These are phyloP conservation scores for Fragaria iinumae DNA, from an alignment of 306 rosid genomes.

Conservation along the genomic window DNA sequence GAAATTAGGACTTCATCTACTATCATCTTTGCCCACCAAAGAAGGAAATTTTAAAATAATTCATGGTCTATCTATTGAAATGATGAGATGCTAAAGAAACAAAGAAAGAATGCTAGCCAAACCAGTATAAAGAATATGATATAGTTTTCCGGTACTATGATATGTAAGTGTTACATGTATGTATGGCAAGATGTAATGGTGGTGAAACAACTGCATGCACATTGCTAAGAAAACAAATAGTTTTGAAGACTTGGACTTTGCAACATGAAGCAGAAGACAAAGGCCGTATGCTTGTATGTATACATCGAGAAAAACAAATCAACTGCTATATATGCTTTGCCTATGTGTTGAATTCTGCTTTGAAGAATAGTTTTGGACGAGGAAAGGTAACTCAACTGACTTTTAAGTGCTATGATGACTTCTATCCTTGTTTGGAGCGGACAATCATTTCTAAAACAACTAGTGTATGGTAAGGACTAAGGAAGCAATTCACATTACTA, in stretches of 20 bases:
- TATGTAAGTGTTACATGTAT: neutral
- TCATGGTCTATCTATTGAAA: no score
- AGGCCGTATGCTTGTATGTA: neutral
- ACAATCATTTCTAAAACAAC: neutral
- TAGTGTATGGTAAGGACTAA: no score
- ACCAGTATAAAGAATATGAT: conserved; percentile 3
- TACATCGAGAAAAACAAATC: conserved; percentile 12
- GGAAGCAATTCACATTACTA: no score
- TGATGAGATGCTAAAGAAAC: no score
- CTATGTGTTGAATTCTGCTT: neutral
- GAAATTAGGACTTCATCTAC: no score
- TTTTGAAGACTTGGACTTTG: neutral
- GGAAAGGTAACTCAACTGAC: neutral
- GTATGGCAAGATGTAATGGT: conserved; percentile 9
- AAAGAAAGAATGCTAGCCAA: neutral
- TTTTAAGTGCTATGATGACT: no score
- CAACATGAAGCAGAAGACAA: no score
- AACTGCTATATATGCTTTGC: neutral
- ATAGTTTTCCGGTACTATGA: neutral
- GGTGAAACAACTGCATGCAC: neutral
- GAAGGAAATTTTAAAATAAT: no score
- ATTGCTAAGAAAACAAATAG: neutral
- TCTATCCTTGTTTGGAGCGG: neutral
- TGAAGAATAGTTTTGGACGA: neutral
- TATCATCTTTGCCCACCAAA: no score